These are phyloP conservation scores for Penicillium sp. DNA, from an alignment of 2,329 filamentous ascomycete genomes.

Conservation along the genomic window DNA sequence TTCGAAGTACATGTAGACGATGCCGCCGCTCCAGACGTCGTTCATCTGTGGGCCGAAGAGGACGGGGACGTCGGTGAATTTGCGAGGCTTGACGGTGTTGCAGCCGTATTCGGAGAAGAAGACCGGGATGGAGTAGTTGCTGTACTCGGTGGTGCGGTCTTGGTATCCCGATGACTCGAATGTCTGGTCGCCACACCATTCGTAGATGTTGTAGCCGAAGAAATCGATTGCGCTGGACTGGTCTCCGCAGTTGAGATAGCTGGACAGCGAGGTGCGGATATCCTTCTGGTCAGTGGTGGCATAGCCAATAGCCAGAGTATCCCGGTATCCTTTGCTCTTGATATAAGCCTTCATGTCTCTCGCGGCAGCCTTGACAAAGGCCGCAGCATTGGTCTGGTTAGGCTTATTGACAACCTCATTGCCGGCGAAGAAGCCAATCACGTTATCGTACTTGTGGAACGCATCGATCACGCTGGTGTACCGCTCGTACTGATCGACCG, in stretches of 20 bases:
- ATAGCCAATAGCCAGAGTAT: conserved; percentile 82
- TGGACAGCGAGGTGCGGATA: conserved; percentile 77
- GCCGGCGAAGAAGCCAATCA: conserved; percentile 95
- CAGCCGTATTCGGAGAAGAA: conserved; percentile 99
- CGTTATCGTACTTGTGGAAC: conserved; percentile 81
- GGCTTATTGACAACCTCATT: conserved; percentile 92
- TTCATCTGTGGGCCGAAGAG: conserved; percentile 84
- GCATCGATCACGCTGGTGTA: conserved; percentile 84
- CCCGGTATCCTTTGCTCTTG: conserved; percentile 72
- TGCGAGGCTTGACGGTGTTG: conserved; percentile 72
- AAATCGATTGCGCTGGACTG: conserved; percentile 77
- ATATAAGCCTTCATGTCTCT: conserved; percentile 96
- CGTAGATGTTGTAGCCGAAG: conserved; percentile 99
- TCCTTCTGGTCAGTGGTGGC: conserved; percentile 89
- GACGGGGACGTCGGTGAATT: conserved; percentile 80
- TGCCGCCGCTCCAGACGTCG: conserved; percentile 86
- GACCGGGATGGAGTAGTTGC: conserved; percentile 84
- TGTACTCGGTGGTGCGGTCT: conserved; percentile 81
- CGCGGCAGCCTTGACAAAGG: conserved; percentile 96
- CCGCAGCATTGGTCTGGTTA: conserved; percentile 86
- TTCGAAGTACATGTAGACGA: conserved; percentile 98
- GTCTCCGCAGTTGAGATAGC: conserved; percentile 91
- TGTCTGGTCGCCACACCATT: conserved; percentile 88
- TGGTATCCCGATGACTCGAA: conserved; percentile 78
- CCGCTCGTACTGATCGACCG: conserved; percentile 72